Conservation (phyloP, 208 protist species). For the Leishmania arabica region DNA sequence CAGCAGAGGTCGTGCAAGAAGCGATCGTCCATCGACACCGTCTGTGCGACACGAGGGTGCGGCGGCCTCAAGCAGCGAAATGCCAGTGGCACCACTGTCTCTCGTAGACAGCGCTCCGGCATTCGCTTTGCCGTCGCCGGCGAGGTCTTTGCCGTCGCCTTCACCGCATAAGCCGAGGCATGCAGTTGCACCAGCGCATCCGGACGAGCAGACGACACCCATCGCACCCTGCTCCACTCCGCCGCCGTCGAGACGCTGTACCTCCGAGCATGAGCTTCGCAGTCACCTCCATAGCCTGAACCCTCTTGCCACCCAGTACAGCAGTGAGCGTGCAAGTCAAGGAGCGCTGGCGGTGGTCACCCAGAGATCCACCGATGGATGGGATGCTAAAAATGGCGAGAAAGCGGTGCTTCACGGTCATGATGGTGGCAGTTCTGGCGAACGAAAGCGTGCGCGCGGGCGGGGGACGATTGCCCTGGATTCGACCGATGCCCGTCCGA, state of each 20-base stretch:
- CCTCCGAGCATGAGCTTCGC: slow-evolving; percentile 19
- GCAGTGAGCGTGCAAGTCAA: neutral
- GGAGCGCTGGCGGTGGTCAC: neutral
- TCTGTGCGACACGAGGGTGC: neutral
- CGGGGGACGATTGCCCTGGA: too few relatives aligned
- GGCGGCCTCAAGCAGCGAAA: neutral
- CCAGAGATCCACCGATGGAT: neutral
- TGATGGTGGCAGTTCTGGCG: neutral
- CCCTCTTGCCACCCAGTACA: slow-evolving; percentile 15
- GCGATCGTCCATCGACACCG: neutral
- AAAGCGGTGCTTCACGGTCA: neutral
- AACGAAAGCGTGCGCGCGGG: neutral
- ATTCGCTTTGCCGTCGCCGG: neutral
- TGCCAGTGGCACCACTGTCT: neutral
- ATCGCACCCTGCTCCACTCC: slow-evolving; percentile 11
- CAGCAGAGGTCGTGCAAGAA: neutral
- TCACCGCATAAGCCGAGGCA: neutral
- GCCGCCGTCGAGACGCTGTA: slow-evolving; percentile 11
- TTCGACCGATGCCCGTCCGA: neutral
- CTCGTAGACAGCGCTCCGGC: neutral
- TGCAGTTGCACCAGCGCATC: neutral
- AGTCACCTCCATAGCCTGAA: slow-evolving; percentile 8
- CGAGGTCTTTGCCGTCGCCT: neutral
- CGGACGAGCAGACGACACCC: slow-evolving; percentile 2
- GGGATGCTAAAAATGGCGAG: neutral